These are phyloP conservation scores for Sabuloglossum arenarium DNA, from an alignment of 495 filamentous ascomycete genomes.

Conservation along the genomic window DNA sequence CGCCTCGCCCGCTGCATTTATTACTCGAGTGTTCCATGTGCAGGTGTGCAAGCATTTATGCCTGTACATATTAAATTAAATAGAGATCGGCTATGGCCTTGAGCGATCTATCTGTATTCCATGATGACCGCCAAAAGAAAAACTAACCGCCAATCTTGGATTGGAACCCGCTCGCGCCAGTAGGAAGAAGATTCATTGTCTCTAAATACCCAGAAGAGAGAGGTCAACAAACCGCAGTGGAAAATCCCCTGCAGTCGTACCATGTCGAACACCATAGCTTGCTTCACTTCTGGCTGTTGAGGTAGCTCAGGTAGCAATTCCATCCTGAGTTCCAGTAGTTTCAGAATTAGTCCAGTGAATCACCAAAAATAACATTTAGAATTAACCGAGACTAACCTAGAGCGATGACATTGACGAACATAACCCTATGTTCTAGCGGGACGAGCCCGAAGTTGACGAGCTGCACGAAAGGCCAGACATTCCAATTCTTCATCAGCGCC, in stretches of 20 bases:
- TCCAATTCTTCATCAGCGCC: slow-evolving; percentile 65
- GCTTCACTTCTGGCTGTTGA: slow-evolving; percentile 32
- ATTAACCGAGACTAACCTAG: slow-evolving; percentile 32
- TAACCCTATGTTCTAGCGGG: slow-evolving; percentile 62
- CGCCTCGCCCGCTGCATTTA: neutral
- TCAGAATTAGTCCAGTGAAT: slow-evolving; percentile 9
- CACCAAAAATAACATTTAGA: neutral
- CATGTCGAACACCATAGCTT: neutral
- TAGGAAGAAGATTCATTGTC: neutral
- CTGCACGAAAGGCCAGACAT: slow-evolving; percentile 88
- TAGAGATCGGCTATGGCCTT: neutral
- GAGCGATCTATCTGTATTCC: no score
- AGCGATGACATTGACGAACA: slow-evolving; percentile 74
- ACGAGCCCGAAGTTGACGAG: slow-evolving; percentile 77
- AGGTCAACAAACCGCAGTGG: no score
- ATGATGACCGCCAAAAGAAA: no score
- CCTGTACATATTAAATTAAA: no score
- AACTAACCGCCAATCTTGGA: no score
- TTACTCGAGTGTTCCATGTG: no score
- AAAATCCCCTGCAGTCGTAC: neutral
- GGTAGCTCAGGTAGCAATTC: slow-evolving; percentile 85
- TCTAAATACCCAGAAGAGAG: no score
- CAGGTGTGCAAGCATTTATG: no score
- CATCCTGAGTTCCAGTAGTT: slow-evolving; percentile 38
- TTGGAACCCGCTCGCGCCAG: neutral